A percentile compares a stretch with the other conserved stretches of the same genome.
These are phyloP conservation scores for Phoma sp. DNA, from an alignment of 2,329 filamentous ascomycete genomes.

Conservation along the genomic window DNA sequence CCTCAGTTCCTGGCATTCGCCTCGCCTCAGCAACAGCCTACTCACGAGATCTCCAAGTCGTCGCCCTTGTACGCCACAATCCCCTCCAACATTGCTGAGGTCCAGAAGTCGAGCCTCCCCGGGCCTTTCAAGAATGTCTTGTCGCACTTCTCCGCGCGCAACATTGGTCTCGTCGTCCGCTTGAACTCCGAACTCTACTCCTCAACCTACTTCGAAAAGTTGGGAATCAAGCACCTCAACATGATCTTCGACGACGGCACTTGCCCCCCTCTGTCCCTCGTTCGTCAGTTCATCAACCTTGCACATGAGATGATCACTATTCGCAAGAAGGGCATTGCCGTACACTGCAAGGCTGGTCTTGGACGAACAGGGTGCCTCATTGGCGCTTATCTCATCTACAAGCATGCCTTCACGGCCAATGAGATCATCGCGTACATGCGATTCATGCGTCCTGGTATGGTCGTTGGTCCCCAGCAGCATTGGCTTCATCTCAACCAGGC, in stretches of 20 bases:
- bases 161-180: constrained; percentile 91
- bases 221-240: constrained; percentile 94
- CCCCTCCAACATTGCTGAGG: constrained; percentile 76
- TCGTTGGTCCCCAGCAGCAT: constrained; percentile 97
- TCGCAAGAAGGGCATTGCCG: constrained; percentile 90
- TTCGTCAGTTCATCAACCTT: constrained; percentile 92
- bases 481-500: constrained; percentile 98
- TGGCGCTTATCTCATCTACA: constrained; percentile 96
- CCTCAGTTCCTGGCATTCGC: constrained; percentile 96
- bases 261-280: constrained; percentile 86
- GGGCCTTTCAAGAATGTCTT: constrained; percentile 96
- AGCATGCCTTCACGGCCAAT: constrained; percentile 95
- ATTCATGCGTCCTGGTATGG: constrained; percentile 99
- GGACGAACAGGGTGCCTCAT: constrained; percentile 96
- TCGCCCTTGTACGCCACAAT: constrained; percentile 78
- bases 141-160: constrained; percentile 83
- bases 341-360: constrained; percentile 97
- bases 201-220: constrained; percentile 92
- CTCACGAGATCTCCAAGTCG: constrained; percentile 73
- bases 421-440: constrained; percentile 98
- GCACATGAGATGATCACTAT: constrained; percentile 93
- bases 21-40: constrained; percentile 84
- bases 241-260: constrained; percentile 99
- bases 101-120: constrained; percentile 75
- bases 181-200: constrained; percentile 97